Base-by-base conservation (phyloP, 306 rosid genomes). In the Gillenia trifoliata region DNA sequence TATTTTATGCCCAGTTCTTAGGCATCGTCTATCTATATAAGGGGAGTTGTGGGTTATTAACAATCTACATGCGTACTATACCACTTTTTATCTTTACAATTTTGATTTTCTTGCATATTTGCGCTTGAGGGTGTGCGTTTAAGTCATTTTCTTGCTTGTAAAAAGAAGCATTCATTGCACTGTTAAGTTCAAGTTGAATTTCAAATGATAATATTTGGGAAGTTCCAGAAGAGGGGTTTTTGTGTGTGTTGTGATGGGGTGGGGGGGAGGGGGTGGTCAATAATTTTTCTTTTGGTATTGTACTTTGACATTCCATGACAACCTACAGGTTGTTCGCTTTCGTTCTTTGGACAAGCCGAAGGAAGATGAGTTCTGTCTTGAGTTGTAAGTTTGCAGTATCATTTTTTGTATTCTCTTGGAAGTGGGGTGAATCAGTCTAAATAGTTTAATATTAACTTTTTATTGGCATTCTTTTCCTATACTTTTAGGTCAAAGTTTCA, bases 281-380 rank as follows among this genome's bases (percentile, higher is more conserved):
- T 56, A 56, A 47, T 26, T 59, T 43, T 13, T n/a, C 59, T 33
- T 0, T 49, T 40, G 15, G n/a, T 61, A n/a, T 61, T 73, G 30
- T 40, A 17, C 57, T 28, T 4, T 72, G 25, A 72, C 30, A 56
- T 56, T 67, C 22, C 60, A 38, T 59, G 64, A 59, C 64, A 59
- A 59, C 15, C 9, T 83, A 59, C 82, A 93, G 98, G 84, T 91
- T 77, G 98, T 93, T 75, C 98, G 78, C 81, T 93, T 91, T 71
- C 91, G 98, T 57, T 82, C 78, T 69, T 83, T 93, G 84, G 96
- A 91, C 84, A 91, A 82, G 78, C 97, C 98, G 8, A 93, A 93
- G 68, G 98, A 93, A 76, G 97, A 93, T 45, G 94, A 89, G 55
- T 93, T 93, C 75, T 82, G 82, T 79, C 83, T 89, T 45, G 96